phyloP scores from a whole-genome alignment of 2,329 filamentous ascomycete species.

The Coniochaeta sp. region DNA sequence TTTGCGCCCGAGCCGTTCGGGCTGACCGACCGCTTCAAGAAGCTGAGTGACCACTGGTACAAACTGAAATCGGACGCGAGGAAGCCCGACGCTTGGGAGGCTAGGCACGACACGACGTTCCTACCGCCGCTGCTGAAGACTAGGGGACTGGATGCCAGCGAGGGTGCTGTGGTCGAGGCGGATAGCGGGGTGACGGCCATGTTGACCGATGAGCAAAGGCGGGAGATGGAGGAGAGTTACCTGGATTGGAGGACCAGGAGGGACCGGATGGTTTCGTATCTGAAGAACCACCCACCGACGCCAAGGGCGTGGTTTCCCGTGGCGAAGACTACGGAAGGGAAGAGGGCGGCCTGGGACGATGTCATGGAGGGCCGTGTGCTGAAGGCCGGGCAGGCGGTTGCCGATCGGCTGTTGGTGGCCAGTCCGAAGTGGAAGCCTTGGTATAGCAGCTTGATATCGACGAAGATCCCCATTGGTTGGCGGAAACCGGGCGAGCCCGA shows the following conservation, averaged over 20 bases:
- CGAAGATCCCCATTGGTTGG: neutral
- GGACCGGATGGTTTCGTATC: neutral
- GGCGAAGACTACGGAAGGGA: neutral
- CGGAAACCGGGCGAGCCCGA: neutral
- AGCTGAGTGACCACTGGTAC: neutral
- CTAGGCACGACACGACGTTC: neutral
- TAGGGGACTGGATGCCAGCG: neutral
- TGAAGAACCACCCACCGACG: constrained; percentile 2
- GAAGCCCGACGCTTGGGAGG: constrained; percentile 1
- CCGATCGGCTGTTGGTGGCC: neutral
- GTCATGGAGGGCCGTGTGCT: neutral
- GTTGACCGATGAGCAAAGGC: neutral
- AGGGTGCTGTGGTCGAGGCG: neutral
- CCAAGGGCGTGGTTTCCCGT: neutral
- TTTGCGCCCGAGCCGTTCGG: neutral
- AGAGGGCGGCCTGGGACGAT: neutral
- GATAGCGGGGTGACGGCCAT: neutral
- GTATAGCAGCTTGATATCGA: neutral
- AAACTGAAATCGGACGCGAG: neutral
- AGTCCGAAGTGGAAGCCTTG: neutral
- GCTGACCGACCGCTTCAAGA: neutral
- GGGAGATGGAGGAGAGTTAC: neutral
- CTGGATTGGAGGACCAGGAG: neutral
- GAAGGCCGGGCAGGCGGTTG: neutral
- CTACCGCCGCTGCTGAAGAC: neutral